Percentiles rank a stretch among this genome's conserved stretches.
phyloP scores from a whole-genome alignment of 257 asterid species.

The Primulina huaijiensis region DNA sequence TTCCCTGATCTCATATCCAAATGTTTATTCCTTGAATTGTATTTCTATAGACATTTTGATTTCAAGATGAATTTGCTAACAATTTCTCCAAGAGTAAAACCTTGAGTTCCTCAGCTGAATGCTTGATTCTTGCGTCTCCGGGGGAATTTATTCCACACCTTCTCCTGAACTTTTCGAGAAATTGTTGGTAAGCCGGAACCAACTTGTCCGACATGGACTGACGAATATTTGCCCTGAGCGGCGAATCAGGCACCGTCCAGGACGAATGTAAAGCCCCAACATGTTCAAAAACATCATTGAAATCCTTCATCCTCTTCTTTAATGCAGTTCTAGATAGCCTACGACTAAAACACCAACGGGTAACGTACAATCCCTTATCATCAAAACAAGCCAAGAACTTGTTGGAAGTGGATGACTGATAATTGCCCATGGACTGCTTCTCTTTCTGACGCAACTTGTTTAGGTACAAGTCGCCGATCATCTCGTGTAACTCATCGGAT shows the following conservation, averaged over 20 bases:
- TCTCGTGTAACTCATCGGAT: conserved; percentile 24
- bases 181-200: conserved; percentile 29
- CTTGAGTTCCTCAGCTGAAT: conserved; percentile 35
- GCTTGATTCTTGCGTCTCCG: conserved; percentile 23
- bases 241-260: conserved; percentile 34
- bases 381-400: conserved; percentile 34
- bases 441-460: conserved; percentile 13
- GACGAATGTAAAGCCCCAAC: neutral
- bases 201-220: conserved; percentile 14
- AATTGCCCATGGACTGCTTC: conserved; percentile 7
- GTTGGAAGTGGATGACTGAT: conserved; percentile 23
- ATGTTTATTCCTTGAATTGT: neutral
- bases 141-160: conserved; percentile 16
- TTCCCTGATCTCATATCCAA: neutral
- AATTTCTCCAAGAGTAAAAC: conserved; percentile 23
- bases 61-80: conserved; percentile 21
- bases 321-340: conserved; percentile 23
- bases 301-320: conserved; percentile 28
- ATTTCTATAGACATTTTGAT: neutral
- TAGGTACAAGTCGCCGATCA: conserved; percentile 31
- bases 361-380: conserved; percentile 28
- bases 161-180: conserved; percentile 27
- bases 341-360: conserved; percentile 16
- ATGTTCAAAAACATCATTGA: conserved; percentile 31
- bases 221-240: conserved; percentile 31